Base-by-base conservation (phyloP, 768 basidiomycete species). In the Krasilnikovozyma curviuscula region DNA sequence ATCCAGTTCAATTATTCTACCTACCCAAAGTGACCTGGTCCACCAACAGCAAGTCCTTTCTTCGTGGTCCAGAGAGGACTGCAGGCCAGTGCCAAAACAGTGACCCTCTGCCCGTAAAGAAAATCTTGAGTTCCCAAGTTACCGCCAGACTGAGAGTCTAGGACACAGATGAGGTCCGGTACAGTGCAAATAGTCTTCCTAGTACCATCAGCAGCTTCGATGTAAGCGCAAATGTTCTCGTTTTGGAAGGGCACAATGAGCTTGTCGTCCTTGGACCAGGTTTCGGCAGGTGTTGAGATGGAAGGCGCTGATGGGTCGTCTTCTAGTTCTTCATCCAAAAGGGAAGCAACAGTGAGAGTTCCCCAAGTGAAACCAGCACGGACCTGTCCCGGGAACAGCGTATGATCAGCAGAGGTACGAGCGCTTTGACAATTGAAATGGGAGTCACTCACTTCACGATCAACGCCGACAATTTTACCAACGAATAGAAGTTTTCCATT, bases 151-250 rank as follows among this genome's bases (percentile, higher is more conserved):
- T 76, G 75, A 19, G 74, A 71, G 54, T 80, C 77, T 10, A 79
- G 61, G 10, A 79, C 72, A 0, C 72, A 66, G 46, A 79, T 76
- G 23, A 80, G 66, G 59, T 79, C 78, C 3, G 78, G 78, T 10
- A 80, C 78, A 29, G 70, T 68, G 28, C 70, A 73, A 1, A 54
- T n/a, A 31, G 54, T 52, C 38, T 31, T 9, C 39, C 3, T 40
- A 19, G 19, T 28, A n/a, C 50, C 43, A 46, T 46, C 39, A 14
- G 30, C 7, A 30, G 13, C 10, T 51, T 42, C 53, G 5, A 44
- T 48, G 25, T 46, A 28, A 21, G 53, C 54, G 33, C 54, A 38
- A 2, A 54, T 21, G n/a, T 58, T 60, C 45, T 58, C 59, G 39
- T 58, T 58, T 37, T 60, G 56, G 57, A 60, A 60, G 1, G 57